Evolutionary conservation across 2,329 filamentous ascomycete genomes (phyloP).

Genomic region (Colletotrichum limetticola): DNA sequence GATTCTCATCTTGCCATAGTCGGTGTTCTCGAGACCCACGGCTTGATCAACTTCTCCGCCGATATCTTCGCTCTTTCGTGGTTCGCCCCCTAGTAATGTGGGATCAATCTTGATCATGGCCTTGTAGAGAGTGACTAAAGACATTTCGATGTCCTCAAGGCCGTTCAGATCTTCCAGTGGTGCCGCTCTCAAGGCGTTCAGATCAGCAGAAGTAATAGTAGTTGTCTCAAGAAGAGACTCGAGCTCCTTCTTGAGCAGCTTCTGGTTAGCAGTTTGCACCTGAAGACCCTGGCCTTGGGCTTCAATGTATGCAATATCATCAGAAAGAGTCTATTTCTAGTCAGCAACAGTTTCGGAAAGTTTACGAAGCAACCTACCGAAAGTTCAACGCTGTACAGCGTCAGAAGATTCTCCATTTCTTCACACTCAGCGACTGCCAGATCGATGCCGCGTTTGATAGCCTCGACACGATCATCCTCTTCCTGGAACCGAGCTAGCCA

Average conservation of each 20-base stretch:
- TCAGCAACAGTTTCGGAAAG: constrained; percentile 37
- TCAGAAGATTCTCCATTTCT: constrained; percentile 92
- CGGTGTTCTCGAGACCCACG: constrained; percentile 61
- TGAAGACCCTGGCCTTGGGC: constrained; percentile 96
- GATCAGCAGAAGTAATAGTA: constrained; percentile 81
- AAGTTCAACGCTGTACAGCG: constrained; percentile 93
- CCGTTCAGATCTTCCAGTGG: constrained; percentile 78
- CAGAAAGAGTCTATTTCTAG: constrained; percentile 80
- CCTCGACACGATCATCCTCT: constrained; percentile 89
- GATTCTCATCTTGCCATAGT: constrained; percentile 91
- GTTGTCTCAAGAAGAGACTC: constrained; percentile 91
- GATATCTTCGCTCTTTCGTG: constrained; percentile 59
- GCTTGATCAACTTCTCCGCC: constrained; percentile 57
- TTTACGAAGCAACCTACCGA: constrained; percentile 69
- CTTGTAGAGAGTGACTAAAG: constrained; percentile 86
- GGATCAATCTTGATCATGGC: constrained; percentile 96
- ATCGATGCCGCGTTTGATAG: constrained; percentile 88
- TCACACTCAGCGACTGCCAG: constrained; percentile 94
- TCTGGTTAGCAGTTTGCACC: constrained; percentile 97
- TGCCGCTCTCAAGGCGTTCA: constrained; percentile 78
- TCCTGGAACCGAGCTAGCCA: constrained; percentile 88
- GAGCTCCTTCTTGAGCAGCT: constrained; percentile 89
- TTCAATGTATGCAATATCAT: constrained; percentile 97
- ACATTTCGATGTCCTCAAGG: constrained; percentile 80
- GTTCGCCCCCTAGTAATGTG: constrained; percentile 68